Evolutionary conservation across 2,329 filamentous ascomycete species (phyloP), one percentile per base, ranked within the genome.

Genomic region (Penicillium janthinellum): DNA sequence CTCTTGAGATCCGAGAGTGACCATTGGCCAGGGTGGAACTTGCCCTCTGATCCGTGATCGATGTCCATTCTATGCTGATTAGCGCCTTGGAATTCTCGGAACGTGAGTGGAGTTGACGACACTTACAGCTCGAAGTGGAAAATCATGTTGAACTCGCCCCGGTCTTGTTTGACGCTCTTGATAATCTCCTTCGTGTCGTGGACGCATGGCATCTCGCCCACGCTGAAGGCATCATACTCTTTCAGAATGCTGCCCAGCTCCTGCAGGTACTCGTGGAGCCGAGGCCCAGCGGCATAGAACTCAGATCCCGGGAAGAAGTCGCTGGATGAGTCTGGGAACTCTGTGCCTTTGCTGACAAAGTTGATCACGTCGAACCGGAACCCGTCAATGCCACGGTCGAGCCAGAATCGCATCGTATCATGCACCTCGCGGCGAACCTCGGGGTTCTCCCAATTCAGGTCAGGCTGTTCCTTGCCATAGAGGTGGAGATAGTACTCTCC

Each of bases 371-470:
- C 88, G 56, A 52, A 52, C 15, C 88, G 81, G 75, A 90, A 90
- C 6, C 88, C 88, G 47, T 87, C 84, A 0, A 90, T 86, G 5
- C 89, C 90, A 17, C 83, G 82, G 37, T 88, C 78, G 0, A 92
- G 82, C 90, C 90, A 93, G 71, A 92, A 93, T 41, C 83, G 81
- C 84, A 92, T 89, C 2, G 87, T 79, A 12, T 83, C 82, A 73
- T 90, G 89, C 12, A 91, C 85, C 7, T 89, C 90, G 37, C 82
- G 75, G 6, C 90, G 83, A 0, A 88, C 83, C 20, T 83, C 84
- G 0, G 80, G 78, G 57, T 87, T 90, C 69, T 92, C 88, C 89
- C 89, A 93, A 73, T 93, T 93, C n/a, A 93, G 79, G 66, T 93
- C 90, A 0, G 90, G 90, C 72, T 92, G 90, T 62, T 52, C 49